Evolutionary conservation across 164 flowering plant genomes (phyloP).

Genomic region (Brasenia schreberi): DNA sequence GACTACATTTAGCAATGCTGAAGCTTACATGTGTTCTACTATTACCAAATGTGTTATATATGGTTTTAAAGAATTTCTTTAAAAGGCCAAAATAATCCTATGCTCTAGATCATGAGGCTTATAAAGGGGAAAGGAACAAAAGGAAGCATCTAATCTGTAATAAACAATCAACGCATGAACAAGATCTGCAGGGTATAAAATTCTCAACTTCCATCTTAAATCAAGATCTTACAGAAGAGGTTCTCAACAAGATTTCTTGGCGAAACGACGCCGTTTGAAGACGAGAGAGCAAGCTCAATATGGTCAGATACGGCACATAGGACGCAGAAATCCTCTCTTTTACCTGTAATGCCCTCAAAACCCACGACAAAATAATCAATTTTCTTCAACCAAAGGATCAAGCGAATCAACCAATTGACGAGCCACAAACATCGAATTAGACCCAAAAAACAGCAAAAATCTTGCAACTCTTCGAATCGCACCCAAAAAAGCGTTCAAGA

Average conservation of each 20-base stretch:
- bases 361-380: background rate
- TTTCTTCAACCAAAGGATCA: background rate
- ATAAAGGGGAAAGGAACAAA: background rate
- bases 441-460: conserved; percentile 1
- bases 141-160: background rate
- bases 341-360: conserved; percentile 25
- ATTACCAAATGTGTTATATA: too few species aligned
- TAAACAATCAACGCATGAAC: background rate
- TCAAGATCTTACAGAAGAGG: conserved; percentile 31
- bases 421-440: background rate
- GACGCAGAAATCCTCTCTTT: conserved; percentile 37
- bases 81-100: background rate
- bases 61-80: too few species aligned
- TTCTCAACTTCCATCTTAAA: background rate
- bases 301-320: conserved; percentile 45
- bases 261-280: conserved; percentile 21
- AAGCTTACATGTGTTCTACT: background rate
- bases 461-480: background rate
- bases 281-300: conserved; percentile 29
- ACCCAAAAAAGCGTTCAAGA: background rate
- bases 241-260: conserved; percentile 46
- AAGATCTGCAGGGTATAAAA: background rate
- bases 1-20: too few species aligned
- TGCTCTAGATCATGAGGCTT: background rate
- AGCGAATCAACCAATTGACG: background rate